A percentile compares a stretch with the other conserved stretches of the same genome.
Evolutionary conservation across 805 yeast genomes (phyloP).

Genomic region (Candida montana): DNA sequence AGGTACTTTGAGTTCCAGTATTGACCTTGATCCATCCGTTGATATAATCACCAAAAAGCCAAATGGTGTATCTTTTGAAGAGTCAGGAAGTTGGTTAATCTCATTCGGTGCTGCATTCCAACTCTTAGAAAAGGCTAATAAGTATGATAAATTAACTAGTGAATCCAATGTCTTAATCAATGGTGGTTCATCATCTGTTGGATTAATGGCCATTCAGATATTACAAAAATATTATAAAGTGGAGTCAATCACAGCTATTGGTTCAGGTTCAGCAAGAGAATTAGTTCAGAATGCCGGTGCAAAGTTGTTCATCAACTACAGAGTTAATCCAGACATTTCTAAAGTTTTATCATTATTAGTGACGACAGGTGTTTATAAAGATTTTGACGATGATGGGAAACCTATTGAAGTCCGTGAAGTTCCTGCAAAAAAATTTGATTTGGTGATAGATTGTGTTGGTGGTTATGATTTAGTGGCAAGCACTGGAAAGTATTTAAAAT

Average conservation of each 20-base stretch:
- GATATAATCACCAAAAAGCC: slow-evolving; percentile 49
- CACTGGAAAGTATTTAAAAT: slow-evolving; percentile 38
- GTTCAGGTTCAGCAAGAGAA: slow-evolving; percentile 48
- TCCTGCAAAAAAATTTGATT: slow-evolving; percentile 41
- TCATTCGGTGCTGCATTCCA: slow-evolving; percentile 60
- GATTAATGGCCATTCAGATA: slow-evolving; percentile 54
- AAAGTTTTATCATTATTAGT: slow-evolving; percentile 16
- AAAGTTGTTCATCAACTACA: slow-evolving; percentile 45
- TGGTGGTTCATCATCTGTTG: slow-evolving; percentile 80
- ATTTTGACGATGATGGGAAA: slow-evolving; percentile 24
- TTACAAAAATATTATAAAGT: slow-evolving; percentile 48
- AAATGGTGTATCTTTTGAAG: slow-evolving; percentile 36
- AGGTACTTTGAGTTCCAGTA: slow-evolving; percentile 55
- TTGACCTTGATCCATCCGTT: slow-evolving; percentile 45
- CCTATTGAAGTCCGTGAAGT: slow-evolving; percentile 19
- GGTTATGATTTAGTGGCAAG: slow-evolving; percentile 44
- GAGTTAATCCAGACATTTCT: slow-evolving; percentile 18
- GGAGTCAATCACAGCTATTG: slow-evolving; percentile 46
- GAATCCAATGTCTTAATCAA: slow-evolving; percentile 53
- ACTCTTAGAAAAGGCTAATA: slow-evolving; percentile 29
- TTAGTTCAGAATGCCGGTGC: slow-evolving; percentile 48
- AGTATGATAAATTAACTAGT: slow-evolving; percentile 27
- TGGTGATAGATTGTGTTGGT: slow-evolving; percentile 69
- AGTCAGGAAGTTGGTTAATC: slow-evolving; percentile 62
- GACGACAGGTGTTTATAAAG: slow-evolving; percentile 29